These are phyloP conservation scores for Vigna angularis DNA, from an alignment of 306 rosid genomes.

Conservation along the genomic window DNA sequence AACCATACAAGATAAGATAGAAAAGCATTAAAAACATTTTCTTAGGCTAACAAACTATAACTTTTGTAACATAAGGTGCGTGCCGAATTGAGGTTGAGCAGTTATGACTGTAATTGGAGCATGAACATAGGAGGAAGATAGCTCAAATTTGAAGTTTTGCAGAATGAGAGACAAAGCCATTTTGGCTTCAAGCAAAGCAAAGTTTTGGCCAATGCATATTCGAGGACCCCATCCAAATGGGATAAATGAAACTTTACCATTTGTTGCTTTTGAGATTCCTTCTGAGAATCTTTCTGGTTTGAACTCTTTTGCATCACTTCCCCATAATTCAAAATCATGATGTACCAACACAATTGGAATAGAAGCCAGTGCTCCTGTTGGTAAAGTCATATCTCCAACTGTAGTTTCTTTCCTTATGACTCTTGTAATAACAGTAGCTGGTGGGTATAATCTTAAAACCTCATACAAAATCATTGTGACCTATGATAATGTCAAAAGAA, in stretches of 20 bases:
- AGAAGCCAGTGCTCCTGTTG: not conserved
- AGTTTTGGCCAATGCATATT: not conserved
- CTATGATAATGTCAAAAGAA: not conserved
- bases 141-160: not conserved
- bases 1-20: not conserved
- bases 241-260: not conserved
- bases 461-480: not conserved
- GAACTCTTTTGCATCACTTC: not conserved
- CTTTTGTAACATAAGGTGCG: not conserved
- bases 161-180: not conserved
- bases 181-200: not conserved
- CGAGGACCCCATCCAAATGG: conserved; percentile 4
- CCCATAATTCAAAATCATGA: conserved; percentile 3
- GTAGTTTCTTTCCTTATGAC: not conserved
- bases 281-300: not conserved
- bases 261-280: not conserved
- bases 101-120: not conserved
- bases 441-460: conserved; percentile 6
- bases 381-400: not conserved
- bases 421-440: not conserved
- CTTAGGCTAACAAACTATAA: not conserved
- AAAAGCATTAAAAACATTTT: not conserved
- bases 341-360: not conserved
- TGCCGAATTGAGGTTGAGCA: not conserved
- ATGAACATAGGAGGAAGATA: not conserved